Evolutionary conservation across 2,329 filamentous ascomycete genomes (phyloP).

Genomic region (Dactylonectria estremocensis): DNA sequence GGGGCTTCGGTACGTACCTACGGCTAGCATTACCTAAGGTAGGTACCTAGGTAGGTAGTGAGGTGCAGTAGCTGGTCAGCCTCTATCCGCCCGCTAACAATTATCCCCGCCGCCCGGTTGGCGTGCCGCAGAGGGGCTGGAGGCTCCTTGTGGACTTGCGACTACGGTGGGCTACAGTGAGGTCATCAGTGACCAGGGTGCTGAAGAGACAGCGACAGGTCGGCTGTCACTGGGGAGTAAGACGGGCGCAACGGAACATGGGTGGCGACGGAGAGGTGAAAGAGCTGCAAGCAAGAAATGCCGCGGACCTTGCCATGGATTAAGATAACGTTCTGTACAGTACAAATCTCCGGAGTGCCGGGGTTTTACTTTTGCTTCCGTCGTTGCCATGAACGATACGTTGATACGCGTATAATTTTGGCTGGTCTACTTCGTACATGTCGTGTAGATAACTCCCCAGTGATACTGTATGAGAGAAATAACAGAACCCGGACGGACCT

Average conservation of each 20-base stretch:
- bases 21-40: conserved; percentile 22
- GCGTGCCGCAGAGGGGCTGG: conserved; percentile 8
- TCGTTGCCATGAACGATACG: conserved; percentile 9
- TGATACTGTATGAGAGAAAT: conserved; percentile 47
- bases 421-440: no score
- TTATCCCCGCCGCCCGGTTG: background rate
- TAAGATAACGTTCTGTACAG: no score
- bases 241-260: conserved; percentile 9
- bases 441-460: background rate
- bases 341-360: background rate
- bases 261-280: background rate
- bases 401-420: conserved; percentile 18
- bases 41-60: no score
- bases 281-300: background rate
- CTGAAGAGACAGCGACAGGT: conserved; percentile 16
- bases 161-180: conserved; percentile 36
- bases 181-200: conserved; percentile 43
- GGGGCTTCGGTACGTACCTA: conserved; percentile 41
- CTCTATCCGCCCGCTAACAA: conserved; percentile 11
- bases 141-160: background rate
- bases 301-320: background rate
- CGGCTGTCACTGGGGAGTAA: conserved; percentile 14
- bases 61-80: conserved; percentile 23
- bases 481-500: conserved; percentile 38
- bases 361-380: background rate